A percentile compares a stretch with the other conserved stretches of the same genome.
These are phyloP conservation scores for Simplicillium sp. DNA, from an alignment of 2,329 filamentous ascomycete genomes.

Conservation along the genomic window DNA sequence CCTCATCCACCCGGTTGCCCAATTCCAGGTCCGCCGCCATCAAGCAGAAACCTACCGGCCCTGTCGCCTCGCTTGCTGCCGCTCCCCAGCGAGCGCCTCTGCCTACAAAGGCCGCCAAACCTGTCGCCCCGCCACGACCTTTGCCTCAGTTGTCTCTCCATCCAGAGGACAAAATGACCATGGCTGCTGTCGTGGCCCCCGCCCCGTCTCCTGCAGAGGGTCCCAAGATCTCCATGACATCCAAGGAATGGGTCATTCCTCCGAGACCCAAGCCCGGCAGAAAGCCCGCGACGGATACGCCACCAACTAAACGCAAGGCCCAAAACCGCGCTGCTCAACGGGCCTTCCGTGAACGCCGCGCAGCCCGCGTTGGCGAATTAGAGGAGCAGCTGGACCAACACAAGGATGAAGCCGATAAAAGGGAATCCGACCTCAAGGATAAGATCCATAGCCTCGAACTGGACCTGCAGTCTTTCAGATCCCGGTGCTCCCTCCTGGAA, in stretches of 20 bases:
- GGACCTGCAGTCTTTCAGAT: constrained; percentile 57
- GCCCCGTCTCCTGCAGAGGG: constrained; percentile 23
- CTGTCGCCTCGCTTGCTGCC: constrained; percentile 3
- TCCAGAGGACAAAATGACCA: constrained; percentile 33
- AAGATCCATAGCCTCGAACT: constrained; percentile 50
- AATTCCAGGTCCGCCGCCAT: no score
- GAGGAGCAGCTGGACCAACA: constrained; percentile 58
- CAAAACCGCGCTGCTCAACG: constrained; percentile 91
- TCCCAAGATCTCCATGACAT: constrained; percentile 55
- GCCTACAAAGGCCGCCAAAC: constrained; percentile 17
- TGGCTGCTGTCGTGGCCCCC: constrained; percentile 37
- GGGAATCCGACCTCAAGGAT: constrained; percentile 47
- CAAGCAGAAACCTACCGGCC: no score
- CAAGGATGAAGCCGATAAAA: constrained; percentile 46
- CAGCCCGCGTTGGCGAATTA: constrained; percentile 70
- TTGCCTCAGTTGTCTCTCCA: constrained; percentile 22
- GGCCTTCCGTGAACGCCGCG: constrained; percentile 79
- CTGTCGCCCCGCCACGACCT: constrained; percentile 16
- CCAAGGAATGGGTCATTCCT: constrained; percentile 78
- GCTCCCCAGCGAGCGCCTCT: constrained; percentile 18
- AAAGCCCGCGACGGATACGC: constrained; percentile 89
- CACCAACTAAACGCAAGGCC: constrained; percentile 84
- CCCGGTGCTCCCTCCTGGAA: constrained; percentile 52
- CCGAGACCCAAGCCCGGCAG: constrained; percentile 81
- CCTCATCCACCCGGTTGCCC: no score